Evolutionary conservation across 768 basidiomycete genomes (phyloP).

Genomic region (Auricularia auricula-judae): DNA sequence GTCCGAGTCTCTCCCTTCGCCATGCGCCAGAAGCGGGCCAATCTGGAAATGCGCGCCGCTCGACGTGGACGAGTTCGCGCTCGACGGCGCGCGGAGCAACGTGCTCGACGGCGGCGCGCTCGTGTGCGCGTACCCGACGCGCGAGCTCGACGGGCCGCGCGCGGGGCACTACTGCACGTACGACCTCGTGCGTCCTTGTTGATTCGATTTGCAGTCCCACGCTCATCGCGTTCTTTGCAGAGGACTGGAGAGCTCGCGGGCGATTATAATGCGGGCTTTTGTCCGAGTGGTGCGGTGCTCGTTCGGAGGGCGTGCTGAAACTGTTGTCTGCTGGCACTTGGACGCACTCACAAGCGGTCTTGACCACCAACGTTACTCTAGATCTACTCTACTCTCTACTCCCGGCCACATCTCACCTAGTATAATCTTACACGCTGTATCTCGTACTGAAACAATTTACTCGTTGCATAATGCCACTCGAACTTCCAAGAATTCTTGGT

Average conservation of each 20-base stretch:
- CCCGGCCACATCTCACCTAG: too few relatives aligned
- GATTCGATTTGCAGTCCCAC: too few relatives aligned
- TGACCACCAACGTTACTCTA: too few relatives aligned
- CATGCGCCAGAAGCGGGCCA: background rate
- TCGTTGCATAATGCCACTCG: too few relatives aligned
- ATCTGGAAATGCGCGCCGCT: background rate
- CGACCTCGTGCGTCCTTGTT: background rate
- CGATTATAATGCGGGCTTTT: background rate
- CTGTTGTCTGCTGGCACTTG: too few relatives aligned
- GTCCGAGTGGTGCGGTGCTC: background rate
- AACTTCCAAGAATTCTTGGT: too few relatives aligned
- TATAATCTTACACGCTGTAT: too few relatives aligned
- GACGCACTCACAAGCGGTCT: too few relatives aligned
- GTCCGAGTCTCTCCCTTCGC: background rate
- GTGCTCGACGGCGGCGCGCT: background rate
- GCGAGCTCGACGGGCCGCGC: background rate
- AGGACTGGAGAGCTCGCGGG: background rate
- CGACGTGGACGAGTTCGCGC: background rate
- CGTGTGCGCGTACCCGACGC: background rate
- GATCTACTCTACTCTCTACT: too few relatives aligned
- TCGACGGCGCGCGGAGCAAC: background rate
- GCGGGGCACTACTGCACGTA: background rate
- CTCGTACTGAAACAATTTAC: too few relatives aligned
- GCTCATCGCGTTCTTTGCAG: background rate
- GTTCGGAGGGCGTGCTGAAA: slow-evolving; percentile 11